Evolutionary conservation across 768 basidiomycete species (phyloP).

Genomic region (Mycena rebaudengoi): DNA sequence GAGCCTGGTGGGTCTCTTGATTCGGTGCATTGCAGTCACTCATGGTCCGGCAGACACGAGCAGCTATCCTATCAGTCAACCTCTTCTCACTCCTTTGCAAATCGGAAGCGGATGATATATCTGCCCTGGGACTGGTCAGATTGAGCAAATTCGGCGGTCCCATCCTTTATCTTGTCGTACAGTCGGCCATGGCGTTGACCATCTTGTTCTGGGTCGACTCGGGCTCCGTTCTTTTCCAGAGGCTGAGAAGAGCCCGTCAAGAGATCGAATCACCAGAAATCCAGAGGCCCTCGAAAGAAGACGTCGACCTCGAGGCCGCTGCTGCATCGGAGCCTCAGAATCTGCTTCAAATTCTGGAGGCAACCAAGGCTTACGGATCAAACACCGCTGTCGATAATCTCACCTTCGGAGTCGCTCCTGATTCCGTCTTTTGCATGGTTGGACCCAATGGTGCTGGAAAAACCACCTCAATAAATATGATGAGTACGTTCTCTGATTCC

Average conservation of each 20-base stretch:
- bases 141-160: constrained; percentile 76
- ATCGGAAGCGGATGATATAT: constrained; percentile 54
- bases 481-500: too few relatives aligned
- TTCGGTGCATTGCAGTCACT: background rate
- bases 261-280: constrained; percentile 5
- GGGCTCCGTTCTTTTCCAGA: constrained; percentile 53
- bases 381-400: constrained; percentile 76
- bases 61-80: constrained; percentile 77
- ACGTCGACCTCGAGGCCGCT: constrained; percentile 64
- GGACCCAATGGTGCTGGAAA: constrained; percentile 88
- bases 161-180: constrained; percentile 74
- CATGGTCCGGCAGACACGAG: constrained; percentile 55
- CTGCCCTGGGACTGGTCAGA: constrained; percentile 54
- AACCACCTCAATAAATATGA: constrained; percentile 83
- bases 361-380: constrained; percentile 66
- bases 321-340: constrained; percentile 58
- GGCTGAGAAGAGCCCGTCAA: constrained; percentile 44
- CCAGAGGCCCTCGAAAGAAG: constrained; percentile 40
- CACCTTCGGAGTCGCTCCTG: constrained; percentile 66
- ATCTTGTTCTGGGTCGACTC: constrained; percentile 83
- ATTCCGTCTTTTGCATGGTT: constrained; percentile 75
- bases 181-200: constrained; percentile 62
- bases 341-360: constrained; percentile 64
- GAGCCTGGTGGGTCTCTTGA: constrained; percentile 57
- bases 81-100: constrained; percentile 77